Evolutionary conservation across 805 yeast genomes (phyloP), one percentile per base, ranked within the genome.

Genomic region (Yarrowia deformans): DNA sequence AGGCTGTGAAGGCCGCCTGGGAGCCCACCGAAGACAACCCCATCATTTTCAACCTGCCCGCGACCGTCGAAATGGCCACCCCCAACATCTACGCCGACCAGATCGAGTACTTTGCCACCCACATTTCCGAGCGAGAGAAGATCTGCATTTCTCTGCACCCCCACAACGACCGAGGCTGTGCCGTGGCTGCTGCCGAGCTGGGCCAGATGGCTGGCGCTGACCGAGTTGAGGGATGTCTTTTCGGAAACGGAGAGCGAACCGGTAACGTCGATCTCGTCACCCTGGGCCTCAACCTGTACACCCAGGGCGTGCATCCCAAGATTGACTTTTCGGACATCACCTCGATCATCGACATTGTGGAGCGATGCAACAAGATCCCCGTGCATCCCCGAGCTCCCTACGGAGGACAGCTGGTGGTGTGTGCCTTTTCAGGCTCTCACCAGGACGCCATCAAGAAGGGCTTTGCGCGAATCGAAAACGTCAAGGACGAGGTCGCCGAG

Each of bases 361-460:
- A 90, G 78, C 86, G 85, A 74, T 89, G 93, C 81, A 90, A 90
- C 79, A 90, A 90, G 80, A 88, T 90, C 71, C 93, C 91, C 0
- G 89, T 90, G 19, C 90, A 86, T 69, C 86, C 89, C 70, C 85
- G 95, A 75, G 89, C 93, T 32, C 95, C 95, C 12, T 90, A 90
- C 75, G 93, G 93, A 69, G 95, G 95, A 43, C 88, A 90, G 68
- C 83, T 90, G 64, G 95, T 90, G 52, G 93, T 90, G 45, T 89
- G 91, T 79, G 95, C 95, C 1, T 90, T 90, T 79, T 84, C 89
- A 66, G 95, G 95, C 4, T 87, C 92, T n/a, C 95, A 90, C 78
- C 95, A 90, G 80, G 95, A 90, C 78, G 95, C 96, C 52, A 90
- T 90, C 78, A 90, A 90, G 79, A 90, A 90, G 81, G 96, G 96